phyloP scores from a whole-genome alignment of 257 asterid species.

The Solanum chaucha region DNA sequence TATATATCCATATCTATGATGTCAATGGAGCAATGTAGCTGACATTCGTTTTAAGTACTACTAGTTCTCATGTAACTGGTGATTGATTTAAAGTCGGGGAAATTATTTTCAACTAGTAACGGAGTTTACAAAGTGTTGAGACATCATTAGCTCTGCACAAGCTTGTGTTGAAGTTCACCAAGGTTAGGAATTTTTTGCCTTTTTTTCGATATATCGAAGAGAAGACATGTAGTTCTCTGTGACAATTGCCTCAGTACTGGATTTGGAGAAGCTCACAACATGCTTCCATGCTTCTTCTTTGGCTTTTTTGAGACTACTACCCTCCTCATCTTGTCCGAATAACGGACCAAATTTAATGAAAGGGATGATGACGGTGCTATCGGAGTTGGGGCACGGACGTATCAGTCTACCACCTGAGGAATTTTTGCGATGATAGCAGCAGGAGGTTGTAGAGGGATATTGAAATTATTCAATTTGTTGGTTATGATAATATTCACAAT shows the following conservation, averaged over 20 bases:
- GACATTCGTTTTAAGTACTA: conserved; percentile 11
- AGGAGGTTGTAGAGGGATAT: too few species aligned
- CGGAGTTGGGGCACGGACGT: neutral
- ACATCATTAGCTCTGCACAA: conserved; percentile 21
- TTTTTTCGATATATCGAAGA: neutral
- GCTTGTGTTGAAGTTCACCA: conserved; percentile 29
- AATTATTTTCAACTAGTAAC: conserved; percentile 14
- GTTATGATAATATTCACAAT: too few species aligned
- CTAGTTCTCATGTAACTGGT: conserved; percentile 25
- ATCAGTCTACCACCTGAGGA: neutral
- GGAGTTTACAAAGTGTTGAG: conserved; percentile 17
- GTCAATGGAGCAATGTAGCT: conserved; percentile 17
- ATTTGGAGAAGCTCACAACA: neutral
- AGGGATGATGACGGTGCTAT: neutral
- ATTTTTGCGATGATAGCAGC: too few species aligned
- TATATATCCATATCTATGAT: conserved; percentile 12
- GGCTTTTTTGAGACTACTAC: neutral
- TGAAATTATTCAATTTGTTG: too few species aligned
- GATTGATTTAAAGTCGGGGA: conserved; percentile 18
- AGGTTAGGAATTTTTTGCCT: neutral
- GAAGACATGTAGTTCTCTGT: neutral
- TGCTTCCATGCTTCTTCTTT: neutral
- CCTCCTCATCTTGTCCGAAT: neutral
- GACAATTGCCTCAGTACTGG: neutral
- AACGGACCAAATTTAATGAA: neutral